phyloP scores from a whole-genome alignment of 164 flowering plant genomes.

The Aristolochia contorta region DNA sequence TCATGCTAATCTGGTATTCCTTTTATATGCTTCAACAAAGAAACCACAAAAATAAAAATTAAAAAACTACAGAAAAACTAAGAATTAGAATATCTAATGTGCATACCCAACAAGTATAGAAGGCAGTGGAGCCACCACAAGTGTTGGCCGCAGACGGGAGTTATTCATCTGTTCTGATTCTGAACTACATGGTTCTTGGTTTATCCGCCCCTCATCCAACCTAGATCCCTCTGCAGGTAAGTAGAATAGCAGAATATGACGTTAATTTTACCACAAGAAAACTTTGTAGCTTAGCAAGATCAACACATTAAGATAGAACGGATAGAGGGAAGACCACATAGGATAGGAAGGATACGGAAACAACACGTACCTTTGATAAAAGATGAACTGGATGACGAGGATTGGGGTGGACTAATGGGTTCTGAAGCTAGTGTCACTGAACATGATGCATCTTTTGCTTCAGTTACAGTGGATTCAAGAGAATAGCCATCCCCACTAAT shows the following conservation, averaged over 20 bases:
- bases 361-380: constrained; percentile 44
- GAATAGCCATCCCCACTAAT: constrained; percentile 48
- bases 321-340: constrained; percentile 9
- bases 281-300: no score
- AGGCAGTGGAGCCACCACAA: constrained; percentile 70
- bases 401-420: constrained; percentile 58
- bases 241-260: no score
- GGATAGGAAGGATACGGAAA: no score
- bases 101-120: constrained; percentile 96
- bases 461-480: constrained; percentile 60
- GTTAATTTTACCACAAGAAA: no score
- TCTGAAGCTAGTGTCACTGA: constrained; percentile 43
- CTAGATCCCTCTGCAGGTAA: constrained; percentile 52
- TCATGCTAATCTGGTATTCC: neutral
- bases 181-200: constrained; percentile 37
- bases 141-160: constrained; percentile 50
- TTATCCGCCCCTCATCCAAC: constrained; percentile 42
- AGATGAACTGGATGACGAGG: constrained; percentile 49
- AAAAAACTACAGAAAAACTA: neutral
- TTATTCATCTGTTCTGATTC: constrained; percentile 46
- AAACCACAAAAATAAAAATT: neutral
- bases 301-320: no score
- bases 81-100: neutral
- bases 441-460: constrained; percentile 60
- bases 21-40: neutral